Evolutionary conservation across 257 asterid genomes (phyloP).

Genomic region (Solanum chiquidenum): DNA sequence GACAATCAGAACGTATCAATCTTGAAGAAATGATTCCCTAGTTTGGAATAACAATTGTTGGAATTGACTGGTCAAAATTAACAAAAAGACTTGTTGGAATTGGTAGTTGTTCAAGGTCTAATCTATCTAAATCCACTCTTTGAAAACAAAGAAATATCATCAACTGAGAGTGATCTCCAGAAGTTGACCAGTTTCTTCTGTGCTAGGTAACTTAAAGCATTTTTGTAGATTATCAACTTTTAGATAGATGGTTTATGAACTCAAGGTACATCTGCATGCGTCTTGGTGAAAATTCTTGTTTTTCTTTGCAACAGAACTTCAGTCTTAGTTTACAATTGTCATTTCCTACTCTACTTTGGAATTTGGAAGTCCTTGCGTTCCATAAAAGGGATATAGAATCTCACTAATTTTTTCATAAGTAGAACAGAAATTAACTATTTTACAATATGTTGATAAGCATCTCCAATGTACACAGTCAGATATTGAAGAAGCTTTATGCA

Average conservation of each 20-base stretch:
- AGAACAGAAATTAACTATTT: not conserved
- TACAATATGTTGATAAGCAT: not conserved
- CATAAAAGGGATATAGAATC: not conserved
- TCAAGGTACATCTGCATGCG: not conserved
- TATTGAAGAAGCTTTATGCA: not conserved
- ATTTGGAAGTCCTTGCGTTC: not conserved
- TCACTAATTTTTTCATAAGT: not conserved
- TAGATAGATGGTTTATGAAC: not conserved
- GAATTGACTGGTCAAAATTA: not conserved
- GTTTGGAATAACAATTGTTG: not conserved
- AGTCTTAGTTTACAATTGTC: not conserved
- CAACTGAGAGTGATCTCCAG: not conserved
- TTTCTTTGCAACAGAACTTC: not conserved
- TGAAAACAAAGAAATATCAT: not conserved
- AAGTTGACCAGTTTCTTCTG: not conserved
- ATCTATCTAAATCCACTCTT: not conserved
- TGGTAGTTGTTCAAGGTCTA: not conserved
- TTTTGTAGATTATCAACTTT: not conserved
- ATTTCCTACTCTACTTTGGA: not conserved
- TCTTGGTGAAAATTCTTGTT: not conserved
- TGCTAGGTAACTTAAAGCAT: not conserved
- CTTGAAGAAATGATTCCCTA: not conserved
- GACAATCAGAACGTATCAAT: not conserved
- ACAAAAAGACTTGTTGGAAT: not conserved
- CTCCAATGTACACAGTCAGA: not conserved